Percentiles rank a stretch among this genome's conserved stretches.
These are phyloP conservation scores for Phellopilus nigrolimitatus DNA, from an alignment of 1,284 basidiomycete genomes.

Conservation along the genomic window DNA sequence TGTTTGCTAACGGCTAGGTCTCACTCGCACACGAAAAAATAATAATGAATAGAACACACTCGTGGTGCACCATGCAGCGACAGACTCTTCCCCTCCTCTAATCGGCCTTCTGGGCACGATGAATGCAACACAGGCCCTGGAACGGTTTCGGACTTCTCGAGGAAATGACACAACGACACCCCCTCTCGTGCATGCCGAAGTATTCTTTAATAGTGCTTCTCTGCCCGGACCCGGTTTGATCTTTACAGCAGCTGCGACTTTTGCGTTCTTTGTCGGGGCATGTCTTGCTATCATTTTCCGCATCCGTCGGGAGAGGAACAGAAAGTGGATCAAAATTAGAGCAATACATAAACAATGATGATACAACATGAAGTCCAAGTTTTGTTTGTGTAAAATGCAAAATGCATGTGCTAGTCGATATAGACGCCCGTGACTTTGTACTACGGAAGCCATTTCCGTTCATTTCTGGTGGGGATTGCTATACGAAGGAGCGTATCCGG, in stretches of 20 bases:
- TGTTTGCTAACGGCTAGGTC: background rate
- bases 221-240: slow-evolving; percentile 3
- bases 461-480: slow-evolving; percentile 16
- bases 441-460: background rate
- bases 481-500: slow-evolving; percentile 13
- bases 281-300: slow-evolving; percentile 15
- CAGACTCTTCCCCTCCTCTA: slow-evolving; percentile 36
- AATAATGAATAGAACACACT: slow-evolving; percentile 45
- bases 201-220: slow-evolving; percentile 9
- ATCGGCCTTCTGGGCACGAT: slow-evolving; percentile 48
- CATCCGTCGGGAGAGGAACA: slow-evolving; percentile 15
- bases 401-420: background rate
- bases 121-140: slow-evolving; percentile 34
- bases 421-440: background rate
- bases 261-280: slow-evolving; percentile 11
- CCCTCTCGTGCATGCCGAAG: slow-evolving; percentile 20
- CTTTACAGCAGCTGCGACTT: slow-evolving; percentile 4
- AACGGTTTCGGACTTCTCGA: slow-evolving; percentile 38
- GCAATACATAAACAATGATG: slow-evolving; percentile 6
- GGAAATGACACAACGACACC: slow-evolving; percentile 38
- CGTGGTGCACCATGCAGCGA: slow-evolving; percentile 42
- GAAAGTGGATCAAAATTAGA: background rate
- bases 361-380: too few relatives aligned
- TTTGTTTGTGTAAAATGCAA: background rate
- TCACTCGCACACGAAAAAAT: background rate